Evolutionary conservation across 108 stramenopile species (phyloP), one percentile per base, ranked within the genome.

Genomic region (Hondaea fermentalgiana): DNA sequence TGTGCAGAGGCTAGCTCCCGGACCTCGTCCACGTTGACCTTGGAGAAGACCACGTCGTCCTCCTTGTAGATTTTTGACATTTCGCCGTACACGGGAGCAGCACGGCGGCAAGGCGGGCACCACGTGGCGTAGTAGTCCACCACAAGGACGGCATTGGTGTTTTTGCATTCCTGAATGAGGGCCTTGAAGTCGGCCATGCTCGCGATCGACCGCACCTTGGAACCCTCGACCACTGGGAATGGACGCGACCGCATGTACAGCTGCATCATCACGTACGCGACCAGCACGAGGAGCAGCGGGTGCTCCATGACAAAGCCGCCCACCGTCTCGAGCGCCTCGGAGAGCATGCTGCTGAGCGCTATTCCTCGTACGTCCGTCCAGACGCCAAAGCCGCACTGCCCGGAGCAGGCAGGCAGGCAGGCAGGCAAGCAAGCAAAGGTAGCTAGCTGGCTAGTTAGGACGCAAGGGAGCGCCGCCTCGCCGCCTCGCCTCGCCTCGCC

Each of bases 111-210:
- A 5, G 89, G 89, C 23, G 87, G 87, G 29, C 89, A 90, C 89
- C 89, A 90, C 42, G 89, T 90, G 35, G 87, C 89, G 87, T 87
- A 90, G 35, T 72, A 90, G 43, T 90, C 89, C 21, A 87, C 58
- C 19, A 90, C 57, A n/a, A 29, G 19, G 19, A 89, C 19, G 0
- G 14, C 55, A 29, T 16, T 29, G 19, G 58, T 89, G 47, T 43
- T 44, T 16, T 69, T 88, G 88, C 53, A 43, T 44, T 60, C 35
- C 47, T 28, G 35, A 17, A 89, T 17, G 23, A 71, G 59, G 49
- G 17, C 88, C 44, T 89, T 71, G 88, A 89, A 89, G 28, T 71
- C 71, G 23, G 35, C 64, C 88, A 47, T 57, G 25, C n/a, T 45
- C 23, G n/a, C 16, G n/a, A 72, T 47, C 25, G 49, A 25, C 23